Evolutionary conservation across 2,329 filamentous ascomycete genomes (phyloP).

Genomic region (Paraphoma chrysanthemicola): DNA sequence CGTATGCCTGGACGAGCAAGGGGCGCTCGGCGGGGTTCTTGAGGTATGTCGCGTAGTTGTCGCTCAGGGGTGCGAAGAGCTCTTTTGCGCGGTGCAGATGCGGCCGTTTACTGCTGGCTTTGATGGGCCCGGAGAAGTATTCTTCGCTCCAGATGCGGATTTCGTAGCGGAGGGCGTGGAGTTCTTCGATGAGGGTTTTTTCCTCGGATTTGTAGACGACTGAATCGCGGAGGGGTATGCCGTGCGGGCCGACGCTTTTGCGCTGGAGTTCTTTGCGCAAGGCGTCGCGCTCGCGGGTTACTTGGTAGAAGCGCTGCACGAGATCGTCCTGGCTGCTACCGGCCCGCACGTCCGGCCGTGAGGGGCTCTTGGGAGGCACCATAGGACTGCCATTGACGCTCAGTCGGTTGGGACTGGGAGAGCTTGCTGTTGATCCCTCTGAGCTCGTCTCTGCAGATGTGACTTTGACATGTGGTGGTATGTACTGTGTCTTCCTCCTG

Average conservation of each 20-base stretch:
- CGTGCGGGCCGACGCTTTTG: constrained; percentile 39
- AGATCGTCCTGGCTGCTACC: constrained; percentile 47
- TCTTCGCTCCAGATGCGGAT: constrained; percentile 45
- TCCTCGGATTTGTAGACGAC: constrained; percentile 45
- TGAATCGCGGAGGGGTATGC: constrained; percentile 32
- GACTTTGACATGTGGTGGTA: constrained; percentile 35
- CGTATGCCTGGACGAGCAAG: constrained; percentile 44
- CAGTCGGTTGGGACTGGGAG: constrained; percentile 27
- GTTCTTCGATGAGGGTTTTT: constrained; percentile 44
- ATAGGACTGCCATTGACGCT: constrained; percentile 31
- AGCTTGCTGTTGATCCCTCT: constrained; percentile 23
- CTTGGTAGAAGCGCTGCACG: constrained; percentile 46
- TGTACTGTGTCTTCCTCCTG: constrained; percentile 35
- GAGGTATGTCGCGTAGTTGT: constrained; percentile 44
- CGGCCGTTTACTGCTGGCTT: constrained; percentile 36
- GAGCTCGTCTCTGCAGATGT: constrained; percentile 32
- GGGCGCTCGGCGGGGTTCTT: constrained; percentile 41
- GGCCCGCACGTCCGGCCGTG: constrained; percentile 37
- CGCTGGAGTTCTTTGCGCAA: constrained; percentile 46
- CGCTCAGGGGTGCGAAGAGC: constrained; percentile 41
- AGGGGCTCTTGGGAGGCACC: constrained; percentile 46
- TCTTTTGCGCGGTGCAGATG: constrained; percentile 40
- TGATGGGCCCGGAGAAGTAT: constrained; percentile 40
- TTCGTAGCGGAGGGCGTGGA: constrained; percentile 42
- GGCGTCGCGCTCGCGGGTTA: constrained; percentile 47